phyloP scores from a whole-genome alignment of 768 basidiomycete species.

The Mycena galopus region DNA sequence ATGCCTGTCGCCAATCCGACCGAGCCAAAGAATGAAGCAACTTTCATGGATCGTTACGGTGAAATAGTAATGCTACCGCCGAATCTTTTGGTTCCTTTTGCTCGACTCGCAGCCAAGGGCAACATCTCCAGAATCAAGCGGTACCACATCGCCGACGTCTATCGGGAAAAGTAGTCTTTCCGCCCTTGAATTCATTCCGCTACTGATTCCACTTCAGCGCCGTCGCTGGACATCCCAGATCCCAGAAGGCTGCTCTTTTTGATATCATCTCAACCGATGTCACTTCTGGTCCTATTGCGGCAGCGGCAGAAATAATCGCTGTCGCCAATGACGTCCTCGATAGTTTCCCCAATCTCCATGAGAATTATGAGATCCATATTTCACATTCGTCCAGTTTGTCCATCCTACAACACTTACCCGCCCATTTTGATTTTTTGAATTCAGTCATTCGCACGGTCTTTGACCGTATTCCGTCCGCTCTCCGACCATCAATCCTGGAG shows the following conservation, averaged over 20 bases:
- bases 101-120: constrained; percentile 82
- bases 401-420: neutral
- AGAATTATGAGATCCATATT: constrained; percentile 81
- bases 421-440: constrained; percentile 19
- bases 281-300: constrained; percentile 71
- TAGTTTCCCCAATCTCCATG: constrained; percentile 76
- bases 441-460: constrained; percentile 78
- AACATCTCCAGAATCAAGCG: constrained; percentile 82
- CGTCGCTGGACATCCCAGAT: constrained; percentile 80
- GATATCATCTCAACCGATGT: constrained; percentile 88
- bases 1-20: constrained; percentile 76
- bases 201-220: constrained; percentile 53
- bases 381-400: constrained; percentile 82
- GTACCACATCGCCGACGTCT: constrained; percentile 83
- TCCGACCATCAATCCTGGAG: constrained; percentile 70
- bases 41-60: constrained; percentile 85
- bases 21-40: constrained; percentile 74
- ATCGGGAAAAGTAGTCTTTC: constrained; percentile 69
- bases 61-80: constrained; percentile 82
- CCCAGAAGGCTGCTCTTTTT: constrained; percentile 81
- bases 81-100: constrained; percentile 81
- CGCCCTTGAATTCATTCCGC: neutral
- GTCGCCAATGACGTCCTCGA: constrained; percentile 76
- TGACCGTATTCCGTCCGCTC: constrained; percentile 69
- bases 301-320: constrained; percentile 81